Evolutionary conservation across 371 early-diverging fungal species (phyloP), one percentile per base, ranked within the genome.

Genomic region (Rhizopus arrhizus): DNA sequence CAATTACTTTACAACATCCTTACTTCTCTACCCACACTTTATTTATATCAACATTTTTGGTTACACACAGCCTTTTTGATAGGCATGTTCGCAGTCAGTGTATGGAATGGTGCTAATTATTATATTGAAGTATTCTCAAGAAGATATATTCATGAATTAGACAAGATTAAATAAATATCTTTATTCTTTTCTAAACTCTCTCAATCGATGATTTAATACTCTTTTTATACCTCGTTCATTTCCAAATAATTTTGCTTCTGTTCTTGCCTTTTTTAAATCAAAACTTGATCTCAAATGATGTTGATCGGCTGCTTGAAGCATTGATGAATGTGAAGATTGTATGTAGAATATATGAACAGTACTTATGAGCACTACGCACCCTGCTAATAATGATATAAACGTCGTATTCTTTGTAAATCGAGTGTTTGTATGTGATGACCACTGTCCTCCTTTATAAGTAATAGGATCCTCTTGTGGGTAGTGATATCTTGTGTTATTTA

Each of bases 111-210:
- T 0, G 89, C 88, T 0, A 79, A 76, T 60, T 90, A 85, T 55
- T 90, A 90, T 70, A 83, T 90, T 71, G 89, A 89, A 53, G 87
- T 89, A 0, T 89, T 89, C 56, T 81, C 83, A 41, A 78, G 79
- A 59, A 75, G 82, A 36, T 89, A 89, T 53, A 77, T 78, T 43
- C 56, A 63, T 38, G 85, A 89, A 41, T 64, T 87, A 15, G 82
- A 75, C 67, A 60, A 64, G 4, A 63, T 67, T 9, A 59, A 63
- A 28, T 28, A 49, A 49, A 49, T 49, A 34, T 47, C 29, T 11
- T 38, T 66, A 28, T 43, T 66, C 41, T 47, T 63, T 54, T 36
- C 62, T 41, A 56, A 65, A 69, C 8, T 63, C 38, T 42, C 63
- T 69, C 68, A 72, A 66, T 10, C 72, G 64, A 31, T 62, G 63